Conservation (phyloP, 352 stramenopile genomes). For the Globisporangium camurandrum region DNA sequence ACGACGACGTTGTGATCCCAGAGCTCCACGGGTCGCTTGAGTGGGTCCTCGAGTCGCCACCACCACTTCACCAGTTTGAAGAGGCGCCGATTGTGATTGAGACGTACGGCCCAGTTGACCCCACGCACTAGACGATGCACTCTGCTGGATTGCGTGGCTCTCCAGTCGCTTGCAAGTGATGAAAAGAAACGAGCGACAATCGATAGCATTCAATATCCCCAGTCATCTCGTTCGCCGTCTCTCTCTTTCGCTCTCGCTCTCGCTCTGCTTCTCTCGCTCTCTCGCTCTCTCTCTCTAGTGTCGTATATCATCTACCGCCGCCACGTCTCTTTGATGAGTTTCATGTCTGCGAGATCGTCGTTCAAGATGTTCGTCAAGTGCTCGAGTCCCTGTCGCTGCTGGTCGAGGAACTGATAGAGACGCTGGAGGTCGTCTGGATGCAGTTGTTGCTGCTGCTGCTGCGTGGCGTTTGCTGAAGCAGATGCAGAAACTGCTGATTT, state of each 20-base stretch:
- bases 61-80: slow-evolving; percentile 87
- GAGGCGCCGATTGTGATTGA: slow-evolving; percentile 85
- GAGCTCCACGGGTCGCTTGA: slow-evolving; percentile 79
- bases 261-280: no score
- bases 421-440: slow-evolving; percentile 69
- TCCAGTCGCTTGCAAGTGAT: neutral
- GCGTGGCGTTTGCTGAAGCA: slow-evolving; percentile 7
- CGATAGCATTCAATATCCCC: no score
- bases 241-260: no score
- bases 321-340: slow-evolving; percentile 85
- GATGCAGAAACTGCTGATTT: slow-evolving; percentile 14
- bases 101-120: slow-evolving; percentile 81
- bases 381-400: slow-evolving; percentile 78
- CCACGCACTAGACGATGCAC: slow-evolving; percentile 58
- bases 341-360: slow-evolving; percentile 79
- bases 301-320: slow-evolving; percentile 33
- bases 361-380: slow-evolving; percentile 78
- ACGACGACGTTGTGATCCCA: slow-evolving; percentile 76
- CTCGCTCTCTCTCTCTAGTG: no score
- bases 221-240: no score
- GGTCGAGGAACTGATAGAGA: slow-evolving; percentile 80
- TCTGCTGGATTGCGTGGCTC: neutral
- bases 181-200: neutral
- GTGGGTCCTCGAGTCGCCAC: slow-evolving; percentile 77
- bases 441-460: slow-evolving; percentile 41